Evolutionary conservation across 805 yeast genomes (phyloP), one percentile per base, ranked within the genome.

Genomic region (Ogataea henricii): DNA sequence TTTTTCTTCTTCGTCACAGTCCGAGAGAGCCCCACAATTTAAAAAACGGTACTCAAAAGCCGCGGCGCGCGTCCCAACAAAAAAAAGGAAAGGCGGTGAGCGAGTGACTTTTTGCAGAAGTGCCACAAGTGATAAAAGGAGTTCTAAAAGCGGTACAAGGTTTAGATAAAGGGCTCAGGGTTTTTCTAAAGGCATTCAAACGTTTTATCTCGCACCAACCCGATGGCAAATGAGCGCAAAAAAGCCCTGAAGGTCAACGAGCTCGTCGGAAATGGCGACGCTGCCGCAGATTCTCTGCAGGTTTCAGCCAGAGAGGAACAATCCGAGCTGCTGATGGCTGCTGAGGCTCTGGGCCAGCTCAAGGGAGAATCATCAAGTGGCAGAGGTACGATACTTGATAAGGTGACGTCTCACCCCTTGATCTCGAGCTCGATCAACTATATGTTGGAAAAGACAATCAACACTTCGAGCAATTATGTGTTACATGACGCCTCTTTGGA

Each of bases 331-430:
- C 14, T 58, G 26, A 43, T 64, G 47, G 71, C 71, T 14, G 68
- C 63, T 10, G 54, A 64, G 34, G 69, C 68, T 0, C 48, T 66
- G 4, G 68, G 62, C 7, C 58, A 64, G 45, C 53, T 66, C 16
- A 61, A 52, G 35, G 51, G 53, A 40, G 43, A 13, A 17, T 42
- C 30, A n/a, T 8, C 16, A 25, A 25, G 14, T 36, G 14, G 23
- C 27, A 43, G 40, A 20, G 26, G 42, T 8, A 51, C 70, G 2
- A 61, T 69, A n/a, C 52, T 68, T 21, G 68, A 66, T 45, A 68
- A 66, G 49, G 67, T 69, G 27, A 64, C 70, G 2, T 59, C 71
- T 0, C 67, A 68, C 49, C 73, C 73, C 1, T 44, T 69, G 6
- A 69, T 69, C 1, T 65, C 72, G 4, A 61, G 59, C 38, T 66